Evolutionary conservation across 2,329 filamentous ascomycete species (phyloP), one percentile per base, ranked within the genome.

Genomic region (Colletotrichum godetiae): DNA sequence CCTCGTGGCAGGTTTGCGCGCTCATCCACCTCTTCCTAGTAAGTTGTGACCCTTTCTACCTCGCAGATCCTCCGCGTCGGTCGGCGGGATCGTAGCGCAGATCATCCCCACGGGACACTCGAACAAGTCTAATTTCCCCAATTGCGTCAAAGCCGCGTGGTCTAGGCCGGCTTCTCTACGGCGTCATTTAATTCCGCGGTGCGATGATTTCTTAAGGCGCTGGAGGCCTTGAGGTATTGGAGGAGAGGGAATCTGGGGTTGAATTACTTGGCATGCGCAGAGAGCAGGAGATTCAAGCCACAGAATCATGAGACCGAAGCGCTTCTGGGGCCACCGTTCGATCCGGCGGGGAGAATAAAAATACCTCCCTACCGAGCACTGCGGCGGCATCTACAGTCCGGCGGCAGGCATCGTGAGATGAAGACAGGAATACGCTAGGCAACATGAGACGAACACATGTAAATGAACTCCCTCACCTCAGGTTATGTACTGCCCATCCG

Each of bases 51-150:
- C 55, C 29, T 42, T 67, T 49, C 24, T 63, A 52, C 60, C 60
- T 72, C 59, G 31, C 33, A 59, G 58, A 69, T 72, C 66, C 24
- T 55, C 66, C 53, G 58, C 59, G 29, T 52, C 69, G 53, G 53
- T 59, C 22, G 27, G 27, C 4, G 31, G 29, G 22, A 4, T 3
- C 24, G 59, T 31, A 22, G 69, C 22, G 63, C 68, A 61, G 52
- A 63, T 68, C 69, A 33, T 55, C 65, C 42, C 57, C 31, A 52
- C 19, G 11, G 53, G 64, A 53, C 63, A 55, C 22, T 46, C 61
- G 10, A 24, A 24, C 27, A n/a, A 33, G 29, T 35, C 22, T 24
- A 6, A 55, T 31, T 57, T 46, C 61, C 13, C 46, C n/a, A n/a
- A 19, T 2, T 5, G 5, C 33, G 49, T 55, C 22, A 35, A n/a